Base-by-base conservation (phyloP, 192 early-diverging fungal genomes). In the Kappamyces sp. region DNA sequence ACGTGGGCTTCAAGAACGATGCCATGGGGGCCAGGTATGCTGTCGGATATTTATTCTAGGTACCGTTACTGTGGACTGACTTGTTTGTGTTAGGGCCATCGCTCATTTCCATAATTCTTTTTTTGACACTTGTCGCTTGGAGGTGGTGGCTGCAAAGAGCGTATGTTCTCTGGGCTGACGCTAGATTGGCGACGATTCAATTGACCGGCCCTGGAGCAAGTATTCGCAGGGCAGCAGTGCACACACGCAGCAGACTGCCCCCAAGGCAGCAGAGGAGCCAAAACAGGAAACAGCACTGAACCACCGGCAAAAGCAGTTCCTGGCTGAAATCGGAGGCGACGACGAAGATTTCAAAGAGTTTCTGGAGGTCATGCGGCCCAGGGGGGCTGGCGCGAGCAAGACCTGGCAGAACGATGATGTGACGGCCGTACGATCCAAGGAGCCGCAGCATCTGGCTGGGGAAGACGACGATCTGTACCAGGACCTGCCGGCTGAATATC, bases 361-460 rank as follows among this genome's bases (percentile, higher is more conserved):
- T 61, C 66, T 95, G 64, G 84, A 91, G 60, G 89, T 94, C 6
- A 92, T 96, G 91, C 65, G 83, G 35, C 86, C 91, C 2, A 81
- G 93, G 37, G 60, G 64, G 32, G 57, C 66, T 31, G 77, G 84
- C 1, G 79, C 74, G 29, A 78, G 79, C 48, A 79, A 81, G 61
- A 89, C 91, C 2, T 98, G 95, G 95, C 82, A 86, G 2, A 96
- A 98, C 70, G 93, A 98, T 53, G 92, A 96, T 63, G 46, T 54
- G 42, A 64, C 63, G 14, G 69, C 50, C 9, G 72, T 31, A 32
- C 55, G 36, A 47, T 48, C 38, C 57, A 63, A 46, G 60, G 57
- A 22, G 31, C 11, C 32, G 31, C 14, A 66, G 12, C 45, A 60
- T 11, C 49, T 31, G 33, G 77, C 72, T 5, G 78, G 83, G 50